These are phyloP conservation scores for Scheffersomyces stambukii DNA, from an alignment of 1,139 yeast species.

Conservation along the genomic window DNA sequence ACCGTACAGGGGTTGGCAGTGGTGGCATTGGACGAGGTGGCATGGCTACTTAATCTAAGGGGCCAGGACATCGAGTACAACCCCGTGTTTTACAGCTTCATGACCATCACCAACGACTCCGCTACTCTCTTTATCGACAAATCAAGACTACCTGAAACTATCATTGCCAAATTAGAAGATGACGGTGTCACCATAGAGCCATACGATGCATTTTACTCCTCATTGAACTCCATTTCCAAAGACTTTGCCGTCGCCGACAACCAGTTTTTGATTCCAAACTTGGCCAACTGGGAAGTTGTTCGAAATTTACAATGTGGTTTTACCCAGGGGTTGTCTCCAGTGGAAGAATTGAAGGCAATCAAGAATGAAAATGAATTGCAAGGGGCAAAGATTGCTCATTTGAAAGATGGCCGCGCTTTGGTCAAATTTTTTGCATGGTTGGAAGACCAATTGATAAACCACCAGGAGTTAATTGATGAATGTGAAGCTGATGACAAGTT, in stretches of 20 bases:
- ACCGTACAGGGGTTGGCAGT: conserved; percentile 50
- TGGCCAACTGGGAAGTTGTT: conserved; percentile 79
- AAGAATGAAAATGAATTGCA: conserved; percentile 70
- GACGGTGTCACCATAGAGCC: conserved; percentile 45
- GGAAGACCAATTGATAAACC: conserved; percentile 55
- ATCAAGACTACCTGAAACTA: conserved; percentile 26
- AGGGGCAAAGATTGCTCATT: conserved; percentile 77
- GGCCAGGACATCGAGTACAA: conserved; percentile 77
- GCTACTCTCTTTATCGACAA: conserved; percentile 50
- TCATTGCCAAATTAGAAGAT: conserved; percentile 27
- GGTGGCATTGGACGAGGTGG: conserved; percentile 78
- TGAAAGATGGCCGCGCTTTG: conserved; percentile 84
- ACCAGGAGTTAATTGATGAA: conserved; percentile 68
- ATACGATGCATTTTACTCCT: conserved; percentile 55
- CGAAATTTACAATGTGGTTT: conserved; percentile 42
- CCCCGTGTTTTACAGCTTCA: conserved; percentile 86
- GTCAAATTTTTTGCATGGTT: conserved; percentile 83
- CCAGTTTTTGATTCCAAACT: conserved; percentile 57
- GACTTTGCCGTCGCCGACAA: conserved; percentile 34
- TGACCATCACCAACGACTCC: conserved; percentile 50
- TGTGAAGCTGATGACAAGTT: conserved; percentile 71
- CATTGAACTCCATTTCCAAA: conserved; percentile 41
- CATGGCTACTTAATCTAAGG: conserved; percentile 87
- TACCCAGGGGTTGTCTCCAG: conserved; percentile 53
- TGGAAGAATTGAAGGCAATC: conserved; percentile 71